Evolutionary conservation across 2,329 filamentous ascomycete species (phyloP).

Genomic region (Curvularia lunata): DNA sequence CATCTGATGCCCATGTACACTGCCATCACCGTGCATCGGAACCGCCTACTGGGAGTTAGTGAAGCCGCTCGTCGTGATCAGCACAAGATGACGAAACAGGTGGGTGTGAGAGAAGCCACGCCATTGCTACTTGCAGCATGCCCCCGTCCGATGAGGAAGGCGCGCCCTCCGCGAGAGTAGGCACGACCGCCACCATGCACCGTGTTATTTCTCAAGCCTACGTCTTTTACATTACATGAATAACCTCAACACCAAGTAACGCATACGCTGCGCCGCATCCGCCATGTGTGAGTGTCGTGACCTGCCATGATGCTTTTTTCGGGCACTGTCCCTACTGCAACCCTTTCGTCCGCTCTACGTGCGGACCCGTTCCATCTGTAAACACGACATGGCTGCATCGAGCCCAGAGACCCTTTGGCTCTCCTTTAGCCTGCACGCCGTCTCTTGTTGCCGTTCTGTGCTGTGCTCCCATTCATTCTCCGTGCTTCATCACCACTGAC

Average conservation of each 20-base stretch:
- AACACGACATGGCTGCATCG: neutral
- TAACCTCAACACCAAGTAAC: neutral
- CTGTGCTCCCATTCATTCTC: slow-evolving; percentile 39
- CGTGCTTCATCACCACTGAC: slow-evolving; percentile 46
- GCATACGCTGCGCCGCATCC: neutral
- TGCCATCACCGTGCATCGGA: neutral
- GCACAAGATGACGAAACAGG: neutral
- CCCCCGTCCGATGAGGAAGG: neutral
- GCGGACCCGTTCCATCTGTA: neutral
- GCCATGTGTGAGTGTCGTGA: neutral
- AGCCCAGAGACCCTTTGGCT: neutral
- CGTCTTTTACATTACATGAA: neutral
- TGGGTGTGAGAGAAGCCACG: neutral
- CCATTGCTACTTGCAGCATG: neutral
- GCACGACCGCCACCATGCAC: neutral
- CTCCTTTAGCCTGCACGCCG: slow-evolving; percentile 37
- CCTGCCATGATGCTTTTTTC: neutral
- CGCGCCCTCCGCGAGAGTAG: neutral
- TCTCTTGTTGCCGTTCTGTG: slow-evolving; percentile 46
- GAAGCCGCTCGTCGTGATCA: neutral
- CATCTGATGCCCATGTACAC: neutral
- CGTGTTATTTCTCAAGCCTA: neutral
- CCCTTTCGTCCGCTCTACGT: neutral
- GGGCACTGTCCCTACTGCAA: neutral
- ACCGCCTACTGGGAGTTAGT: neutral